phyloP scores from a whole-genome alignment of 1,284 basidiomycete species.

The Fomitopsis palustris region DNA sequence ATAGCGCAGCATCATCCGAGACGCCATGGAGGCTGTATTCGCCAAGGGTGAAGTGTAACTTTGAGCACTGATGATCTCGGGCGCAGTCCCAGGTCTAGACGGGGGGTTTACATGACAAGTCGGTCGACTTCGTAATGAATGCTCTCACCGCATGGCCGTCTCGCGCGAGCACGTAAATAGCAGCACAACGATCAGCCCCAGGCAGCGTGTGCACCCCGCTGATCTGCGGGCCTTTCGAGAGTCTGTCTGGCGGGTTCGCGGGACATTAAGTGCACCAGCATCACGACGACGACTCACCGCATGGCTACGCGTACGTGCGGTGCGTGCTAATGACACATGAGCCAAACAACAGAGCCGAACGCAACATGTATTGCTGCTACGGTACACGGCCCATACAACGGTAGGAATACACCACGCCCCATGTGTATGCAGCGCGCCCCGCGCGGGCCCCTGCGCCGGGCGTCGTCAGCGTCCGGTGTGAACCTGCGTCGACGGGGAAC shows the following conservation, averaged over 20 bases:
- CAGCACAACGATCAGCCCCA: background rate
- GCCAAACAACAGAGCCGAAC: background rate
- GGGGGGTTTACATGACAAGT: background rate
- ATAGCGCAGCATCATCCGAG: background rate
- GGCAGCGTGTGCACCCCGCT: background rate
- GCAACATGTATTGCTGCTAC: constrained; percentile 3
- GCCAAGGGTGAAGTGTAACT: background rate
- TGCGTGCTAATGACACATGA: background rate
- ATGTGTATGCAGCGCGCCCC: constrained; percentile 7
- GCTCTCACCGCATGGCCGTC: background rate
- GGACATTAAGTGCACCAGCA: background rate
- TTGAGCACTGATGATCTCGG: background rate
- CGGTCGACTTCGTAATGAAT: background rate
- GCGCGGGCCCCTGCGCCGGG: background rate
- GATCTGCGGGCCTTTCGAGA: background rate
- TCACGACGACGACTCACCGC: background rate
- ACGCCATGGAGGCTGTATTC: background rate
- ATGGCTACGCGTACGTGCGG: background rate
- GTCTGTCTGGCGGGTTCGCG: background rate
- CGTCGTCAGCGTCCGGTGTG: background rate
- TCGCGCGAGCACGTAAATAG: background rate
- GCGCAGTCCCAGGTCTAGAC: background rate
- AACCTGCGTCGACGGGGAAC: background rate
- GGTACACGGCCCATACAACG: constrained; percentile 8
- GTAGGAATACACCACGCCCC: constrained; percentile 1